Conservation (phyloP, 495 filamentous ascomycete genomes). For the Astrothelium subdiscretum region DNA sequence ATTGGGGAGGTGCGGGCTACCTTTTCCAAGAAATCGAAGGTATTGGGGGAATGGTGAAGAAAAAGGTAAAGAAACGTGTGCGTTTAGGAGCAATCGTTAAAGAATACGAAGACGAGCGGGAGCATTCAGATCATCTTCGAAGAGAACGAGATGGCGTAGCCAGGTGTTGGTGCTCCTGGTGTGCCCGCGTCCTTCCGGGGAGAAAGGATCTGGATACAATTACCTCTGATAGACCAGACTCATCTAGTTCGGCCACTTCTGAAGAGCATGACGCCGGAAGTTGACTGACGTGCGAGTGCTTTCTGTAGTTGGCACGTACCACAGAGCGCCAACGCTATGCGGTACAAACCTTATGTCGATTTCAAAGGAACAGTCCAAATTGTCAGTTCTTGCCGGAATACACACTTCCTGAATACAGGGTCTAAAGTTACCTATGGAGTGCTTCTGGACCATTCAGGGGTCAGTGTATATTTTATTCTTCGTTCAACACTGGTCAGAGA, state of each 20-base stretch:
- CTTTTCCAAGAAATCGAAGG: slow-evolving; percentile 76
- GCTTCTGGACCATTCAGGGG: too few species aligned
- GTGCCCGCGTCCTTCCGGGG: slow-evolving; percentile 44
- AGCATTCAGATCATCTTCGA: slow-evolving; percentile 39
- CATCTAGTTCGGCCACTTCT: neutral
- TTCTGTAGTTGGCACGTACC: neutral
- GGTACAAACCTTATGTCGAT: too few species aligned
- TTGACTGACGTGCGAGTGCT: neutral
- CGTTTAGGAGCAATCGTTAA: slow-evolving; percentile 69
- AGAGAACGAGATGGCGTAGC: slow-evolving; percentile 43
- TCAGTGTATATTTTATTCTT: too few species aligned
- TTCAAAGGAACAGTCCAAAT: too few species aligned
- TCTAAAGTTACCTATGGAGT: too few species aligned
- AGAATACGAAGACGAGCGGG: slow-evolving; percentile 70
- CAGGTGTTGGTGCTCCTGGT: slow-evolving; percentile 61
- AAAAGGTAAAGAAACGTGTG: slow-evolving; percentile 63
- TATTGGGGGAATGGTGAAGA: slow-evolving; percentile 73
- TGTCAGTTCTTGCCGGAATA: too few species aligned
- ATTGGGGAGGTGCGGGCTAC: slow-evolving; percentile 50
- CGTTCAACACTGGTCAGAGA: too few species aligned
- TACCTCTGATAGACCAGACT: neutral
- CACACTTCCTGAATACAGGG: too few species aligned
- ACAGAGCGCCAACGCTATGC: too few species aligned
- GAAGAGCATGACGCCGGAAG: neutral
- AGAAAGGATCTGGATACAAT: slow-evolving; percentile 25